phyloP scores from a whole-genome alignment of 2,329 filamentous ascomycete genomes.

The Penicillium rolfsii region DNA sequence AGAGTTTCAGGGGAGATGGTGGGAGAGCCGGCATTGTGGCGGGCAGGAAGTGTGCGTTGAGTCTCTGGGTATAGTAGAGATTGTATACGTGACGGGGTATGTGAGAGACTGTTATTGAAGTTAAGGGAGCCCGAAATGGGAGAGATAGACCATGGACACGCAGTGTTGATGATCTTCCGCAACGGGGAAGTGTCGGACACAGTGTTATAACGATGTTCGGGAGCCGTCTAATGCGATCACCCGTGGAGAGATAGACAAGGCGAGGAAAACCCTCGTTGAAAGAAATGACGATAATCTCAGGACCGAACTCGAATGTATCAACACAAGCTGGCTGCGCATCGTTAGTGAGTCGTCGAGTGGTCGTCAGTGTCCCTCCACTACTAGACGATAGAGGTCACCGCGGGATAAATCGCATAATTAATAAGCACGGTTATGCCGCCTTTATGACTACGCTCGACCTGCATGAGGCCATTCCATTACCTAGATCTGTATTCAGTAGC shows the following conservation, averaged over 20 bases:
- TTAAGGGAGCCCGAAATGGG: constrained; percentile 9
- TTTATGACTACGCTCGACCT: background rate
- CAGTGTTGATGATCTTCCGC: constrained; percentile 13
- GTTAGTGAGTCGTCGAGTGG: background rate
- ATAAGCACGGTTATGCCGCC: background rate
- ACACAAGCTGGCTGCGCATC: constrained; percentile 1
- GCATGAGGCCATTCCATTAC: no score
- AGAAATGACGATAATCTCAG: background rate
- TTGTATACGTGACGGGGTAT: background rate
- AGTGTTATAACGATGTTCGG: constrained; percentile 2
- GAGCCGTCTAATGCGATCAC: constrained; percentile 10
- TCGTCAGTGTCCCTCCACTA: background rate
- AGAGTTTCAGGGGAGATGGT: constrained; percentile 42
- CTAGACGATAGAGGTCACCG: background rate
- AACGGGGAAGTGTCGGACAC: constrained; percentile 9
- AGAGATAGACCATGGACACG: constrained; percentile 13
- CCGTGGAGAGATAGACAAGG: background rate
- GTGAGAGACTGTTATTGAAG: background rate
- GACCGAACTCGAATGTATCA: background rate
- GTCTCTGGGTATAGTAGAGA: background rate
- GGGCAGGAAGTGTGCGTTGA: constrained; percentile 10
- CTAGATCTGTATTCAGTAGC: no score
- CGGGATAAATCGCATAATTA: background rate
- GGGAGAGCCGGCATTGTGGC: constrained; percentile 36
- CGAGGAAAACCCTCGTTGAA: background rate